phyloP scores from a whole-genome alignment of 768 basidiomycete genomes.

The Cyathus striatus region DNA sequence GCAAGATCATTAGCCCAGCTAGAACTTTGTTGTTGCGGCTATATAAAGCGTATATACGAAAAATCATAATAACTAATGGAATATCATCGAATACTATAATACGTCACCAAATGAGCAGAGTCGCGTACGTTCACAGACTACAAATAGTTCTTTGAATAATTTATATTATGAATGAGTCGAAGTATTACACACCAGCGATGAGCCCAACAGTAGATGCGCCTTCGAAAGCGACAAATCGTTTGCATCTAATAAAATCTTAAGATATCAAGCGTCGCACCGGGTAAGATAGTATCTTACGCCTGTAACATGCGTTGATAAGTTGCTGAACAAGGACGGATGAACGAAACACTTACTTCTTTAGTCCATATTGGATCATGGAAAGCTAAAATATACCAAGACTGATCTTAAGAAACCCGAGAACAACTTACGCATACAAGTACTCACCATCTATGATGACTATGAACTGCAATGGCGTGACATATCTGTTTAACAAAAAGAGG shows the following conservation, averaged over 20 bases:
- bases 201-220: neutral
- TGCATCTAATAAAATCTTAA: neutral
- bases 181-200: neutral
- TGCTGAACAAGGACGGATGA: neutral
- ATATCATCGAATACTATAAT: no score
- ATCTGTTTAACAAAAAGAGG: constrained; percentile 3
- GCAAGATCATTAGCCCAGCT: neutral
- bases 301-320: neutral
- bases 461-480: constrained; percentile 1
- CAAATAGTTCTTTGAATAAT: neutral
- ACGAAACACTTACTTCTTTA: neutral
- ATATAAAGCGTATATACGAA: constrained; percentile 3
- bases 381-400: no score
- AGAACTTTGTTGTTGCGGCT: neutral
- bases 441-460: neutral
- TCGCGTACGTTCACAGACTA: neutral
- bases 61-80: constrained; percentile 5
- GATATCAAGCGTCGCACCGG: neutral
- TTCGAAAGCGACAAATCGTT: constrained; percentile 1
- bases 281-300: neutral
- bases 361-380: neutral
- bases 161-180: neutral
- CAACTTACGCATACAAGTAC: neutral
- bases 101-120: neutral
- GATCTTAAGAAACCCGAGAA: neutral